These are phyloP conservation scores for Ensete ventricosum DNA, from an alignment of 176 grass and related monocot genomes.

Conservation along the genomic window DNA sequence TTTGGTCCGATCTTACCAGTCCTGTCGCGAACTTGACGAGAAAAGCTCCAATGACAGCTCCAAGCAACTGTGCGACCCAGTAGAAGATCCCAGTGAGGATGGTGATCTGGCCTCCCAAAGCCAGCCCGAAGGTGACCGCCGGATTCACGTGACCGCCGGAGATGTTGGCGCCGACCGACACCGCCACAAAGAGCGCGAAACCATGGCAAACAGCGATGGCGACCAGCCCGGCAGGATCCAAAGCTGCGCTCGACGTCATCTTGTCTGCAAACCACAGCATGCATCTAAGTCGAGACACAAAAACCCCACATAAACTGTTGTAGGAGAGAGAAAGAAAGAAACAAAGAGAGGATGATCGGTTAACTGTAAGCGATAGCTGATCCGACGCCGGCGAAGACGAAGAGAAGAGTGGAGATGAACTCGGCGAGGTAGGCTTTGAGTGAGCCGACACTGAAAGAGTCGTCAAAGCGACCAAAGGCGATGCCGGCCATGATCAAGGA, in stretches of 20 bases:
- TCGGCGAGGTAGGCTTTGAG: conserved; percentile 8
- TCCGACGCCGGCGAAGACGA: conserved; percentile 10
- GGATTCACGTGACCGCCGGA: conserved; percentile 5
- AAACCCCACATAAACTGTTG: too few relatives aligned
- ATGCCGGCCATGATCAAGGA: neutral
- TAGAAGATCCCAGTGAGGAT: neutral
- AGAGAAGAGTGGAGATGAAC: conserved; percentile 10
- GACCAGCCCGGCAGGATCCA: neutral
- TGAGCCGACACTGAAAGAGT: neutral
- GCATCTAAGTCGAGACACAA: too few relatives aligned
- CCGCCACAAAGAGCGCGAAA: conserved; percentile 3
- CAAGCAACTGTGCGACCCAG: conserved; percentile 1
- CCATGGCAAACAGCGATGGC: neutral
- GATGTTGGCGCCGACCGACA: neutral
- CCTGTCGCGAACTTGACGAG: conserved; percentile 2
- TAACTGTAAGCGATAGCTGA: conserved; percentile 6
- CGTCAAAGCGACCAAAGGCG: conserved; percentile 1
- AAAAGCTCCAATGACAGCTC: neutral
- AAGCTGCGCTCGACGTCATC: neutral
- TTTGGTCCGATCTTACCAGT: neutral
- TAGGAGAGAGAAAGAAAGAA: too few relatives aligned
- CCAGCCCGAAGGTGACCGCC: neutral
- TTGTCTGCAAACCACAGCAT: neutral
- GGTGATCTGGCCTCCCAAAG: neutral
- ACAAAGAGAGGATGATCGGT: neutral